Evolutionary conservation across 371 early-diverging fungal genomes (phyloP).

Genomic region (Umbelopsis sp.): DNA sequence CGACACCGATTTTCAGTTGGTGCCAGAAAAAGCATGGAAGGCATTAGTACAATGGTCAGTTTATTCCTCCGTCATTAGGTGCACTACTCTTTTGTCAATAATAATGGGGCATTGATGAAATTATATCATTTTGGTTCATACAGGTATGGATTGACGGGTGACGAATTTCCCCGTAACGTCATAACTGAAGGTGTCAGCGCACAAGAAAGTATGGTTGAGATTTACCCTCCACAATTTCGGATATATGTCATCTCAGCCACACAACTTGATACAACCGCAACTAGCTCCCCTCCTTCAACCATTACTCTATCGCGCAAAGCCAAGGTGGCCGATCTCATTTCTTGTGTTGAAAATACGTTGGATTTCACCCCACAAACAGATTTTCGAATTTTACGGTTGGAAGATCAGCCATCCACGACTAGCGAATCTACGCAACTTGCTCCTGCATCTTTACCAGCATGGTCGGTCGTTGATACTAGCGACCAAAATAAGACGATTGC

Average conservation of each 20-base stretch:
- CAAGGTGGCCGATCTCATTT: constrained; percentile 15
- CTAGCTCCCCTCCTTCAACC: constrained; percentile 20
- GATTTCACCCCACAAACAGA: constrained; percentile 22
- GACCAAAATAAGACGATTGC: background rate
- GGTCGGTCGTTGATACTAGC: background rate
- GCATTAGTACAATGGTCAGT: constrained; percentile 30
- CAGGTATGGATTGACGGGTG: constrained; percentile 12
- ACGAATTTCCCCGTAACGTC: constrained; percentile 4
- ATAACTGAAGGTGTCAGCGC: constrained; percentile 1
- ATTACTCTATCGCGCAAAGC: constrained; percentile 24
- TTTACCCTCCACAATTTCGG: constrained; percentile 32
- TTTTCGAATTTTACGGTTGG: constrained; percentile 25
- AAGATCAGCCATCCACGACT: background rate
- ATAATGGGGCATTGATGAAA: too few relatives aligned
- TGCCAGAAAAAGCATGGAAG: constrained; percentile 30
- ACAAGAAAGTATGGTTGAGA: constrained; percentile 18
- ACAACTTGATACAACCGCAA: background rate
- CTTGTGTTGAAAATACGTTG: constrained; percentile 21
- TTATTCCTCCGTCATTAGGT: background rate
- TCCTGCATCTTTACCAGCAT: background rate
- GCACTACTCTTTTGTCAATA: background rate
- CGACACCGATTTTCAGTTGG: constrained; percentile 22
- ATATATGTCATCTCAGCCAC: constrained; percentile 21
- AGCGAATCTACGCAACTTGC: background rate
- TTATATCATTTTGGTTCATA: too few relatives aligned